These are phyloP conservation scores for Beauveria australis DNA, from an alignment of 2,329 filamentous ascomycete species.

Conservation along the genomic window DNA sequence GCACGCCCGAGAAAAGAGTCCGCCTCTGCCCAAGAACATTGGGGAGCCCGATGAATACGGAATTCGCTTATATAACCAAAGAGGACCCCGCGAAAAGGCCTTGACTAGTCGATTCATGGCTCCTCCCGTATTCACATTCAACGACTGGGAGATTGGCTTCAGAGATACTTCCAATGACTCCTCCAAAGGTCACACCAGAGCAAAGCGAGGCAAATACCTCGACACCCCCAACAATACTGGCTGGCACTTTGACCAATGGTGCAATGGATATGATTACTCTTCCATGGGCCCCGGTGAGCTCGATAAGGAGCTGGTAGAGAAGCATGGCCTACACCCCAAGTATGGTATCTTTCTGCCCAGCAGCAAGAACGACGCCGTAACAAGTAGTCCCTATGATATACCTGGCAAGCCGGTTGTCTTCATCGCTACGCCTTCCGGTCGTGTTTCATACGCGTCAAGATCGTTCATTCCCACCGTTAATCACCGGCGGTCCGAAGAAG, in stretches of 20 bases:
- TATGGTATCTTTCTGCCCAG: slow-evolving; percentile 43
- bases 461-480: slow-evolving; percentile 29
- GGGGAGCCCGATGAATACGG: slow-evolving; percentile 44
- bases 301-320: slow-evolving; percentile 41
- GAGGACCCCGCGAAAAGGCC: slow-evolving; percentile 32
- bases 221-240: slow-evolving; percentile 45
- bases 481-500: slow-evolving; percentile 25
- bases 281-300: slow-evolving; percentile 40
- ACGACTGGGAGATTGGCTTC: slow-evolving; percentile 50
- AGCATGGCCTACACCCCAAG: slow-evolving; percentile 42
- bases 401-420: slow-evolving; percentile 41
- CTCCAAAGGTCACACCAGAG: slow-evolving; percentile 42
- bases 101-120: slow-evolving; percentile 46
- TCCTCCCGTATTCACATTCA: slow-evolving; percentile 39
- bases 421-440: slow-evolving; percentile 37
- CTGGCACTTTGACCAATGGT: slow-evolving; percentile 46
- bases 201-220: slow-evolving; percentile 45
- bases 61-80: slow-evolving; percentile 35
- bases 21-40: slow-evolving; percentile 29
- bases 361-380: slow-evolving; percentile 37
- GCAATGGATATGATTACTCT: slow-evolving; percentile 45
- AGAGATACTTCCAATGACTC: slow-evolving; percentile 50
- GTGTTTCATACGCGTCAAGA: slow-evolving; percentile 41
- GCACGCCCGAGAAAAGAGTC: slow-evolving; percentile 29
- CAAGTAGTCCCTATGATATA: slow-evolving; percentile 32